phyloP scores from a whole-genome alignment of 225 moss, liverwort and hornwort species.

The Polytrichum commune region DNA sequence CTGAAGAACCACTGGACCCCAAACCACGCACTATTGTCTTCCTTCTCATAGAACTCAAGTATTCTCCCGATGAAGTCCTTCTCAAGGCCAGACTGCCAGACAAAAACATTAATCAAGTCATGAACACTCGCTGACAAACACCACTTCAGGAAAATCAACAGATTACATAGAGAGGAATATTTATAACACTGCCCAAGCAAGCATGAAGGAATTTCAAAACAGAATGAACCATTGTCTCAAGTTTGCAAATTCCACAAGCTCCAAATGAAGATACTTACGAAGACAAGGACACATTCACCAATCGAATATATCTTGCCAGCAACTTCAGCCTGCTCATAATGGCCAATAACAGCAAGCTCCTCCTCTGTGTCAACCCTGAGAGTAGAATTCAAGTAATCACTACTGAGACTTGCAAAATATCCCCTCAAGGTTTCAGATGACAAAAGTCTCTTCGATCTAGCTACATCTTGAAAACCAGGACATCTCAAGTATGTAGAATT shows the following conservation, averaged over 20 bases:
- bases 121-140: background rate
- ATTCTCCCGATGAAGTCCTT: slow-evolving; percentile 73
- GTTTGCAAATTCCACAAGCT: background rate
- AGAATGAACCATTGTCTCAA: background rate
- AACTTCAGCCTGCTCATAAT: slow-evolving; percentile 75
- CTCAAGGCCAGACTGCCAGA: slow-evolving; percentile 50
- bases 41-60: slow-evolving; percentile 67
- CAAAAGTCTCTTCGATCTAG: too few species aligned
- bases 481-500: too few species aligned
- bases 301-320: slow-evolving; percentile 56
- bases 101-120: background rate
- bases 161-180: too few species aligned
- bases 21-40: slow-evolving; percentile 69
- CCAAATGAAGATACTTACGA: slow-evolving; percentile 34
- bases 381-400: background rate
- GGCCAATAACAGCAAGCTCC: slow-evolving; percentile 37
- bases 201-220: background rate
- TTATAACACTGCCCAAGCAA: background rate
- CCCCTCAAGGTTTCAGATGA: too few species aligned
- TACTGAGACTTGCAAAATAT: too few species aligned
- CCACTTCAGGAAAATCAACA: too few species aligned
- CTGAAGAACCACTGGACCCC: slow-evolving; percentile 91
- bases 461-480: too few species aligned
- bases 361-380: slow-evolving; percentile 23
- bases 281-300: slow-evolving; percentile 84